phyloP scores from a whole-genome alignment of 1,284 basidiomycete species.

The Phaffia rhodozyma region DNA sequence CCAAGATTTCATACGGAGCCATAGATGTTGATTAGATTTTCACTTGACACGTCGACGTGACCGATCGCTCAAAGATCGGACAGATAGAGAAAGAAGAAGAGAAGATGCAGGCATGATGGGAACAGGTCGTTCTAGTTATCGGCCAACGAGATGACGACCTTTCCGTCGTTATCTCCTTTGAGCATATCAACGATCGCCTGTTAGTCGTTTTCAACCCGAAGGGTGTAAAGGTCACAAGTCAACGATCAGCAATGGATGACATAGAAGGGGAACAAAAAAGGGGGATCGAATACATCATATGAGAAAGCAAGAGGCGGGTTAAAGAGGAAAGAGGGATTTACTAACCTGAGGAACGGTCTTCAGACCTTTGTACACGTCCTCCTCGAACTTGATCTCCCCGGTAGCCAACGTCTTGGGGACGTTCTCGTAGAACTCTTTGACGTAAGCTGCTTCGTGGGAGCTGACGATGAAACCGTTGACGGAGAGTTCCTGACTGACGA shows the following conservation, averaged over 20 bases:
- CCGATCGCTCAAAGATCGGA: too few relatives aligned
- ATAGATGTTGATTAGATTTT: too few relatives aligned
- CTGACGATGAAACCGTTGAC: conserved; percentile 24
- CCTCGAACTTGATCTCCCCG: conserved; percentile 23
- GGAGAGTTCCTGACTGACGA: conserved; percentile 13
- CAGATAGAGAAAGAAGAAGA: too few relatives aligned
- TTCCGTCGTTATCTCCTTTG: conserved; percentile 19
- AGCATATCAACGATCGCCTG: conserved; percentile 22
- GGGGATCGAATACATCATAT: too few relatives aligned
- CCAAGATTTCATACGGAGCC: too few relatives aligned
- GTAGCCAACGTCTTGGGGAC: conserved; percentile 20
- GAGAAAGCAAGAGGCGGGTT: background rate
- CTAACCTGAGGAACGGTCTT: conserved; percentile 16
- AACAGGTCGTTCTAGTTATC: background rate
- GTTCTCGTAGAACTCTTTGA: conserved; percentile 20
- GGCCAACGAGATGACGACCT: conserved; percentile 21
- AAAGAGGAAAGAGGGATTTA: background rate
- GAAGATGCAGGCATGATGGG: too few relatives aligned
- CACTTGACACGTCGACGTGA: too few relatives aligned
- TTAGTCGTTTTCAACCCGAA: too few relatives aligned
- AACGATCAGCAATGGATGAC: too few relatives aligned
- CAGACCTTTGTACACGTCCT: conserved; percentile 20
- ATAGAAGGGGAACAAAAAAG: too few relatives aligned
- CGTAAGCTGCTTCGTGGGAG: conserved; percentile 20
- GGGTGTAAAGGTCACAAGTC: too few relatives aligned